Evolutionary conservation across 2,329 filamentous ascomycete species (phyloP), one percentile per base, ranked within the genome.

Genomic region (Dactylellina leptospora): DNA sequence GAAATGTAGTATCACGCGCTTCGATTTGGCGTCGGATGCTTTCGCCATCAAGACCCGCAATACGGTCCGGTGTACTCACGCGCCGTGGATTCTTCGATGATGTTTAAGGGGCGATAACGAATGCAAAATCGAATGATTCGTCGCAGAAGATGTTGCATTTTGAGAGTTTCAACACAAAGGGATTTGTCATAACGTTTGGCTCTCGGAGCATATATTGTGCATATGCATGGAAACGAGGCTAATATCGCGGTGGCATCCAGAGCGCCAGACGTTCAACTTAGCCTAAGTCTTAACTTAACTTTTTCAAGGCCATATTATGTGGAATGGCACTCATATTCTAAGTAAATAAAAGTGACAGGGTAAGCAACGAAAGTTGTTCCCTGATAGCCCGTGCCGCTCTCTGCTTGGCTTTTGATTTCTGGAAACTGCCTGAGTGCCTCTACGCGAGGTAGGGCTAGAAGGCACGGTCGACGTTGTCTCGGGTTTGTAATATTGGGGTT

Each of bases 1-100:
- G 42, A 72, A 72, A 50, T 72, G 68, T 8, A 72, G 27, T 22
- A 72, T 72, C 42, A 72, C 59, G 38, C 68, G 68, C 33, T 60
- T 54, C 4, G 59, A 55, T 30, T 55, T 64, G 27, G 45, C 11
- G 23, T 64, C 59, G n/a, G 68, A 25, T 13, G 38, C 28, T 22
- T 45, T 60, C 28, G 68, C 59, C 68, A 72, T 72, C 42, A 18
- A 33, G 6, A 10, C 22, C 3, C 18, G 27, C 20, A 33, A 22
- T 1, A 10, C 18, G 18, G 20, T 16, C 18, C 38, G 10, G 22
- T 53, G 18, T 6, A 11, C 22, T 23, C n/a, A n/a, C 11, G 45
- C 22, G 18, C 3, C 20, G 20, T 16, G 23, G 28, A 25, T 6
- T 27, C 23, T 28, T 25, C n/a, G 45, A 48, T n/a, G 45, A 28